Percentiles rank a stretch among this genome's conserved stretches.
Evolutionary conservation across 257 asterid species (phyloP).

Genomic region (Apocynum venetum): DNA sequence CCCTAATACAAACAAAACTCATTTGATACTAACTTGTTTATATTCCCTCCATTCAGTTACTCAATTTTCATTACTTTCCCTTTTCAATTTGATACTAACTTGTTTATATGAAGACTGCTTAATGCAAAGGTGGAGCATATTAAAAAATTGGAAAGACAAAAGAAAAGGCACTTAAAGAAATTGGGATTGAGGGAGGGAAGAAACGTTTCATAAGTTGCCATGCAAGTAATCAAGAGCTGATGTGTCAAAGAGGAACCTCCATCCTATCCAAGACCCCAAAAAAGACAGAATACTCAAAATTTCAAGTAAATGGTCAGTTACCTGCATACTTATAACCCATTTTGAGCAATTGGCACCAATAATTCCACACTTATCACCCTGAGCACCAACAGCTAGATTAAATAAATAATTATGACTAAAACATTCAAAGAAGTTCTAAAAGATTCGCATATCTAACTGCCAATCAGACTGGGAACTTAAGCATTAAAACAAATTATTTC

Average conservation of each 20-base stretch:
- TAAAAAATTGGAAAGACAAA: neutral
- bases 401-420: neutral
- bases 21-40: neutral
- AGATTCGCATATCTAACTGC: neutral
- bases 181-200: neutral
- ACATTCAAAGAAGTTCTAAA: neutral
- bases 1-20: neutral
- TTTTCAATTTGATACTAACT: neutral
- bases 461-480: neutral
- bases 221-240: neutral
- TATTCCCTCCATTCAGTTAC: neutral
- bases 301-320: conserved; percentile 12
- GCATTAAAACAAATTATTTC: neutral
- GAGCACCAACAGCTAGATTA: conserved; percentile 13
- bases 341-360: conserved; percentile 72
- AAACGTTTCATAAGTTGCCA: neutral
- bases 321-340: conserved; percentile 87
- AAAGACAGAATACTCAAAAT: neutral
- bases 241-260: neutral
- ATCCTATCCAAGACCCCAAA: neutral
- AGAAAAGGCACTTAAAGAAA: neutral
- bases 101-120: neutral
- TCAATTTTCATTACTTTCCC: neutral
- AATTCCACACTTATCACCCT: conserved; percentile 82
- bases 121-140: neutral